phyloP scores from a whole-genome alignment of 257 asterid species.

The Penstemon eatonii region DNA sequence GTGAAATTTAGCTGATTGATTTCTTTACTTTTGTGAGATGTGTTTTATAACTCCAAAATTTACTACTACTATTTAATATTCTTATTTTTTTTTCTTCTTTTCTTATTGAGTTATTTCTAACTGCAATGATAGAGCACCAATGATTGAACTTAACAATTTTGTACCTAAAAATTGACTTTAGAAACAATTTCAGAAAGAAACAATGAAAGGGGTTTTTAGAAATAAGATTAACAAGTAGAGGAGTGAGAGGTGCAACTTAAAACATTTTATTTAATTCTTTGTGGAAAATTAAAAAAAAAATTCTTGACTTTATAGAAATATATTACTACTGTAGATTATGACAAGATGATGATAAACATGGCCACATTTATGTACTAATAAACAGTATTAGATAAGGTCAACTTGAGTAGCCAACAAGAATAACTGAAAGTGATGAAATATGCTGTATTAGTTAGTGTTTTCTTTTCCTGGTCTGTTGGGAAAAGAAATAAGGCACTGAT shows the following conservation, averaged over 20 bases:
- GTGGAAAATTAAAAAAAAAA: background rate
- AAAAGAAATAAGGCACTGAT: background rate
- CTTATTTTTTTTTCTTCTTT: too few relatives aligned
- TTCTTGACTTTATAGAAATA: background rate
- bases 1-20: background rate
- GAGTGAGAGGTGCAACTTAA: too few relatives aligned
- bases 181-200: too few relatives aligned
- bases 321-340: slow-evolving; percentile 1
- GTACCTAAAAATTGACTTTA: too few relatives aligned
- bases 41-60: background rate
- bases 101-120: too few relatives aligned
- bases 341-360: background rate
- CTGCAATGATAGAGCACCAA: too few relatives aligned
- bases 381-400: slow-evolving; percentile 13
- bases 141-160: too few relatives aligned
- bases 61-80: too few relatives aligned
- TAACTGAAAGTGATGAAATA: slow-evolving; percentile 1
- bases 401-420: slow-evolving; percentile 27
- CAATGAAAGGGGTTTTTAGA: too few relatives aligned
- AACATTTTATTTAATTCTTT: too few relatives aligned
- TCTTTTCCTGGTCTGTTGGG: background rate
- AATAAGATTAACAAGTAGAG: too few relatives aligned
- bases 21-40: background rate
- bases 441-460: background rate
- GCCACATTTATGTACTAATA: too few relatives aligned